phyloP scores from a whole-genome alignment of 2,329 filamentous ascomycete species.

The Phialophora chinensis region DNA sequence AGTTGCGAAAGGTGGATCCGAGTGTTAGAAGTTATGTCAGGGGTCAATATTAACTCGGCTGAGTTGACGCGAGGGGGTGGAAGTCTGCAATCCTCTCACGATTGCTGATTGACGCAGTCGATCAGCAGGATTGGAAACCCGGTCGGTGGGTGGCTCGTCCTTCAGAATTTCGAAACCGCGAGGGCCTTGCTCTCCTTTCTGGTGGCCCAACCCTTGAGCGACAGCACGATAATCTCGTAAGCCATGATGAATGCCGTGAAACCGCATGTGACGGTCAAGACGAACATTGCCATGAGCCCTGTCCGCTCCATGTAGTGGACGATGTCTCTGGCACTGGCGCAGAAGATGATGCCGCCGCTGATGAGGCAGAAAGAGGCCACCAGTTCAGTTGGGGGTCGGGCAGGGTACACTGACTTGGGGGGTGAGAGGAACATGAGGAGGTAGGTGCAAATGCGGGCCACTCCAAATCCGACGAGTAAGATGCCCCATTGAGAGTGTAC shows the following conservation, averaged over 20 bases:
- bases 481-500: constrained; percentile 93
- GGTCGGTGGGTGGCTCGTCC: background rate
- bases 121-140: background rate
- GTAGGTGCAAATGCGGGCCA: constrained; percentile 81
- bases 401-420: constrained; percentile 78
- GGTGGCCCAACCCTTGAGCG: constrained; percentile 85
- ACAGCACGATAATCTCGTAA: constrained; percentile 77
- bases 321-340: constrained; percentile 82
- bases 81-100: background rate
- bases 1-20: too few species aligned
- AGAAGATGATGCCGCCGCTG: constrained; percentile 86
- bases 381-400: constrained; percentile 88
- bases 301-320: constrained; percentile 78
- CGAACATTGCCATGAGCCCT: constrained; percentile 85
- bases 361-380: constrained; percentile 85
- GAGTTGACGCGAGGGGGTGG: background rate
- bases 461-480: constrained; percentile 78
- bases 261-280: constrained; percentile 87
- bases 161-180: background rate
- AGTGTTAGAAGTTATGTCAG: background rate
- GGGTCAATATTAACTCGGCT: background rate
- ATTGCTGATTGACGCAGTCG: background rate
- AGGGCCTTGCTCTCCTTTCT: constrained; percentile 46
- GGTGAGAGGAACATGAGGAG: constrained; percentile 78
- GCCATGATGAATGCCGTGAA: constrained; percentile 83